A percentile compares a stretch with the other conserved stretches of the same genome.
These are phyloP conservation scores for Tetragonia tetragonoides DNA, from an alignment of 148 eudicot species.

Conservation along the genomic window DNA sequence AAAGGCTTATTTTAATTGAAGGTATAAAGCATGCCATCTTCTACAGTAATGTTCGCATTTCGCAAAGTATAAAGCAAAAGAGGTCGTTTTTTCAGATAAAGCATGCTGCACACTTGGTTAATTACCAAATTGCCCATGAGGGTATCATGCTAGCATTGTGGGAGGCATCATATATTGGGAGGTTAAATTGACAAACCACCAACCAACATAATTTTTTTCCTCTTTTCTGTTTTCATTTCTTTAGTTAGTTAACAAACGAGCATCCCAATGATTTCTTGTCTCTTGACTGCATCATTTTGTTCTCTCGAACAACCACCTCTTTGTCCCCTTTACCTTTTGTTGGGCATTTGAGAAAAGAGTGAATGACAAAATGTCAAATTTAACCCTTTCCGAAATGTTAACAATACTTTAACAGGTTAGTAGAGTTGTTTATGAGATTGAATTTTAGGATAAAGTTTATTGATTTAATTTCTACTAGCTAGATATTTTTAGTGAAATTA, in stretches of 20 bases:
- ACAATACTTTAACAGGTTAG: too few relatives aligned
- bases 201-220: constrained; percentile 12
- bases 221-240: background rate
- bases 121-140: constrained; percentile 20
- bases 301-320: constrained; percentile 18
- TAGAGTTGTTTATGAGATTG: too few relatives aligned
- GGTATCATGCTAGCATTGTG: background rate
- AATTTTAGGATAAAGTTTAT: too few relatives aligned
- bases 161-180: constrained; percentile 9
- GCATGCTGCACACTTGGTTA: background rate
- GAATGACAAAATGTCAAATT: constrained; percentile 15
- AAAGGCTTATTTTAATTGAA: background rate
- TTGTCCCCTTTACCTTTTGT: constrained; percentile 14
- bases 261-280: constrained; percentile 29
- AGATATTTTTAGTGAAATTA: too few relatives aligned
- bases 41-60: constrained; percentile 15
- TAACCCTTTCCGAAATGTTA: too few relatives aligned
- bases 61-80: constrained; percentile 26
- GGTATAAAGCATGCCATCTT: constrained; percentile 23
- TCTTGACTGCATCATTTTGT: constrained; percentile 22
- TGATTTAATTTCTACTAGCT: too few relatives aligned
- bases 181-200: constrained; percentile 28
- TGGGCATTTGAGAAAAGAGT: background rate
- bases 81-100: background rate
- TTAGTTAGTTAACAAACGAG: constrained; percentile 28